Evolutionary conservation across 2,329 filamentous ascomycete genomes (phyloP).

Genomic region (Apiospora phragmitis): DNA sequence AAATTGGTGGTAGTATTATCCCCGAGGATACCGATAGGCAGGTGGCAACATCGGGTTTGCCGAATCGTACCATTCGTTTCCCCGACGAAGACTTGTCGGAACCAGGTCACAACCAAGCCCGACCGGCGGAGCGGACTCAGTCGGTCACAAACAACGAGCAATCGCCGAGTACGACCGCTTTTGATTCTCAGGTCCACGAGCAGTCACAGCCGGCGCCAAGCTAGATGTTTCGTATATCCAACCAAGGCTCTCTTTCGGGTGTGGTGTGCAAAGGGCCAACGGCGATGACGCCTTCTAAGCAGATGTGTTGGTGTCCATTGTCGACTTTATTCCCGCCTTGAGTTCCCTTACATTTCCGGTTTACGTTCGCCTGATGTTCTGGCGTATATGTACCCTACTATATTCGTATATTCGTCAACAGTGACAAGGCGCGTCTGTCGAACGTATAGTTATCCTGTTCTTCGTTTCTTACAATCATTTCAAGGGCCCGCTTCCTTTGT

Average conservation of each 20-base stretch:
- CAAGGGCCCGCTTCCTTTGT: not conserved
- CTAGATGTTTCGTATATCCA: not conserved
- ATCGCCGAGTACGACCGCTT: not conserved
- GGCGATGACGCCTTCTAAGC: not conserved
- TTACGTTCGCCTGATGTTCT: not conserved
- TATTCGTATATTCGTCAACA: not conserved
- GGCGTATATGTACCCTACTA: not conserved
- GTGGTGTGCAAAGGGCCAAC: not conserved
- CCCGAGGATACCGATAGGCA: not conserved
- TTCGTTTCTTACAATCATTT: not conserved
- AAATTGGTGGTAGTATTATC: conserved; percentile 34
- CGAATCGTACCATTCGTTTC: conserved; percentile 10
- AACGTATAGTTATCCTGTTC: not conserved
- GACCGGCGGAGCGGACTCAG: not conserved
- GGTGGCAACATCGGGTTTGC: not conserved
- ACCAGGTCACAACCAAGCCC: not conserved
- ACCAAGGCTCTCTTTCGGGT: not conserved
- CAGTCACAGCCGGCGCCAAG: not conserved
- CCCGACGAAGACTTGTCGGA: conserved; percentile 4
- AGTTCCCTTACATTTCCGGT: not conserved
- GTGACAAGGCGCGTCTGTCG: not conserved
- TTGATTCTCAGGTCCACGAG: not conserved
- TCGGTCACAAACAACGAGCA: not conserved
- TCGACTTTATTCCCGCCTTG: not conserved
- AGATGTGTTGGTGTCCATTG: not conserved